Evolutionary conservation across 306 rosid genomes (phyloP).

Genomic region (Dalbergia cochinchinensis): DNA sequence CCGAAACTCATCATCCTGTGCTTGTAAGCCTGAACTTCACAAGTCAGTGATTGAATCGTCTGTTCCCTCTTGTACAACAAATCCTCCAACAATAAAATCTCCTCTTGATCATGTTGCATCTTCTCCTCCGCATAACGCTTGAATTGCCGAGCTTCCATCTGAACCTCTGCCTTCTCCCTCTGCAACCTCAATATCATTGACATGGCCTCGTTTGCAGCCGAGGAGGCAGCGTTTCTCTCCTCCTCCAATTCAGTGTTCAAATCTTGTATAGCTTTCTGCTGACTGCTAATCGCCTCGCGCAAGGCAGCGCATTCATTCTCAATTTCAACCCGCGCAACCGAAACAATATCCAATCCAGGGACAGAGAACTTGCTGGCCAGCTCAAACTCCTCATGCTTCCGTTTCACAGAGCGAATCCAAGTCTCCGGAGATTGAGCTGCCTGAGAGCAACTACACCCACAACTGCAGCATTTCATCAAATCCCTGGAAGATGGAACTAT

Average conservation of each 20-base stretch:
- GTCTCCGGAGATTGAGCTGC: constrained; percentile 57
- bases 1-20: constrained; percentile 96
- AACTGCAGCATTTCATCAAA: constrained; percentile 68
- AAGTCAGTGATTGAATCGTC: constrained; percentile 82
- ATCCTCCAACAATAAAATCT: constrained; percentile 79
- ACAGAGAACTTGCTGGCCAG: constrained; percentile 51
- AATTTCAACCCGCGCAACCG: constrained; percentile 68
- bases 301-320: constrained; percentile 83
- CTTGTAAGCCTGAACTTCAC: constrained; percentile 93
- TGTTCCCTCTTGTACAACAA: constrained; percentile 94
- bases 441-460: constrained; percentile 70
- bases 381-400: constrained; percentile 80
- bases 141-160: constrained; percentile 97
- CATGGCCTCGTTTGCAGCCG: constrained; percentile 99
- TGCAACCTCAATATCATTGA: constrained; percentile 97
- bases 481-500: constrained; percentile 60
- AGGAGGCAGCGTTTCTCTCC: constrained; percentile 92
- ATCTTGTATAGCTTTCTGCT: constrained; percentile 76
- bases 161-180: constrained; percentile 98
- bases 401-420: constrained; percentile 88
- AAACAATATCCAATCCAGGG: constrained; percentile 37
- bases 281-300: constrained; percentile 82
- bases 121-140: constrained; percentile 92
- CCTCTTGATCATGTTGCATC: constrained; percentile 89
- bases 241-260: constrained; percentile 86